Percentiles rank a stretch among this genome's conserved stretches.
phyloP scores from a whole-genome alignment of 2,329 filamentous ascomycete species.

The Apiospora arundinis region DNA sequence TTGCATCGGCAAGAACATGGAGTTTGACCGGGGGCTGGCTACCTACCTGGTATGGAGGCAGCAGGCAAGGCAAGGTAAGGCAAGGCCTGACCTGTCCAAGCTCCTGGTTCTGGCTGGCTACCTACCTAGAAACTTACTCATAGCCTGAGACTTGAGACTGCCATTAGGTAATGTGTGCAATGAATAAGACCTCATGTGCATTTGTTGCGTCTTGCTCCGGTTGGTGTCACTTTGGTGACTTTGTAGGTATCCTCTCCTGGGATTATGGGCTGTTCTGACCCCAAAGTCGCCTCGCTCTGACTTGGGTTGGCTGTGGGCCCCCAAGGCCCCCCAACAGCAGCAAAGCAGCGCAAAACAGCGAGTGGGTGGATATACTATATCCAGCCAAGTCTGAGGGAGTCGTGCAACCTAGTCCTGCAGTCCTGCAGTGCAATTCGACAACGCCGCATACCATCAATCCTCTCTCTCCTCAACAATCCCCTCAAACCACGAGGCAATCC shows the following conservation, averaged over 20 bases:
- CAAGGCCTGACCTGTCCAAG: background rate
- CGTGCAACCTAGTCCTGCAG: background rate
- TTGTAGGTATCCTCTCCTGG: background rate
- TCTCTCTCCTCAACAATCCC: background rate
- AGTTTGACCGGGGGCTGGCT: too few species aligned
- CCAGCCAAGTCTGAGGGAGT: background rate
- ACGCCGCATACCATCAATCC: background rate
- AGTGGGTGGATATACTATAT: background rate
- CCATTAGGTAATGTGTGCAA: background rate
- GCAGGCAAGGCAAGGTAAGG: background rate
- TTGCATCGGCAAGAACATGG: slow-evolving; percentile 2
- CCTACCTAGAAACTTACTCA: too few species aligned
- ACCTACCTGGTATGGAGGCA: too few species aligned
- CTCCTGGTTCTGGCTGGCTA: background rate
- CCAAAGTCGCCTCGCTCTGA: background rate
- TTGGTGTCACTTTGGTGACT: background rate
- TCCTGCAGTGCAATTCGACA: background rate
- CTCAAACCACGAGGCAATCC: background rate
- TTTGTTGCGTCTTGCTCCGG: background rate
- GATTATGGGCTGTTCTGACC: slow-evolving; percentile 1
- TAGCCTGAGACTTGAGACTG: background rate
- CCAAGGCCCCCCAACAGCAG: too few species aligned
- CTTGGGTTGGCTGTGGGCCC: background rate
- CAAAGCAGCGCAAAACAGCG: too few species aligned
- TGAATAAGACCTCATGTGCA: background rate